phyloP scores from a whole-genome alignment of 768 basidiomycete species.

The Lepiota subincarnata region DNA sequence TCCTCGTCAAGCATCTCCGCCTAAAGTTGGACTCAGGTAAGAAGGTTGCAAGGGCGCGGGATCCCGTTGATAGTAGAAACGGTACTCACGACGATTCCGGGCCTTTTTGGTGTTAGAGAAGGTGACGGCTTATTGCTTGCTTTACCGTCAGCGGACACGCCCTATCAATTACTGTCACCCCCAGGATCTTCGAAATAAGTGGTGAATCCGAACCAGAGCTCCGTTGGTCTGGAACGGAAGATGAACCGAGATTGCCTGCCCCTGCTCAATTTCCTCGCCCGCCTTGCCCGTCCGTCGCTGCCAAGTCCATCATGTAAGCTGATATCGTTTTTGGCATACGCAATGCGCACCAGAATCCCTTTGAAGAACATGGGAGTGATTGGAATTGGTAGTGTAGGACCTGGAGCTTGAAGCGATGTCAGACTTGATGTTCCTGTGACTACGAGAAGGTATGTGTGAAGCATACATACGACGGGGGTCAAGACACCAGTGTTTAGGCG shows the following conservation, averaged over 20 bases:
- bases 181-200: not conserved
- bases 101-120: not conserved
- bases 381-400: not conserved
- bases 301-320: not conserved
- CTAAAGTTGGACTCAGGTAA: slow-evolving; percentile 1
- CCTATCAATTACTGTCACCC: not conserved
- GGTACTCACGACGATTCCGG: not conserved
- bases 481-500: no score
- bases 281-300: not conserved
- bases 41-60: not conserved
- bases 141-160: not conserved
- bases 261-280: no score
- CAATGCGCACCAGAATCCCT: not conserved
- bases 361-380: not conserved
- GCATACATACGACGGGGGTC: no score
- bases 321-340: no score
- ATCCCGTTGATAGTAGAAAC: not conserved
- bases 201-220: not conserved
- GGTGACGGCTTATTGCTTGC: not conserved
- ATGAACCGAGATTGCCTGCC: not conserved
- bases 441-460: no score
- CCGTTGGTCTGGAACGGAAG: not conserved
- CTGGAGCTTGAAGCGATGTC: not conserved
- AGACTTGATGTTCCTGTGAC: no score
- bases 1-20: slow-evolving; percentile 15